Conservation (phyloP, 768 basidiomycete genomes). For the Ephemerocybe angulata region DNA sequence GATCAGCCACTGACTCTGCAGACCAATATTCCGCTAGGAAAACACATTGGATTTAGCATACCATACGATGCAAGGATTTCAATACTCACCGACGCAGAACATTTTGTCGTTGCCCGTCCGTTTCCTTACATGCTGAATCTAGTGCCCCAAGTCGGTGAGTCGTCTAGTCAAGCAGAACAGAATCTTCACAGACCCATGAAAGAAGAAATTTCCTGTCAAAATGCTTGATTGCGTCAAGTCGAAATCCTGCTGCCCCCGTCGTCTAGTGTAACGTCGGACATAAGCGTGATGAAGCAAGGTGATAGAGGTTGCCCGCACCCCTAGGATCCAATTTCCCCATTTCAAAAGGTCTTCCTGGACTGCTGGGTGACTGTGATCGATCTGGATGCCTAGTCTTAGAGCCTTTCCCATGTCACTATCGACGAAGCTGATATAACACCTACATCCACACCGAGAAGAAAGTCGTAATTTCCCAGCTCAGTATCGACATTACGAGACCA, state of each 20-base stretch:
- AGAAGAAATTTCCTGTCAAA: conserved; percentile 69
- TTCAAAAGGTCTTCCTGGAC: conserved; percentile 68
- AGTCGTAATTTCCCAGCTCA: conserved; percentile 89
- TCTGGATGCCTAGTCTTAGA: no score
- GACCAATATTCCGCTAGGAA: conserved; percentile 79
- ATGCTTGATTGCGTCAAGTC: conserved; percentile 91
- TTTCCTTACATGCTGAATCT: conserved; percentile 54
- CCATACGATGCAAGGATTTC: neutral
- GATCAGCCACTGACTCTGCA: conserved; percentile 44
- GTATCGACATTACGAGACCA: conserved; percentile 81
- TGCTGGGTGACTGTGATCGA: conserved; percentile 80
- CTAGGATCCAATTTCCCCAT: conserved; percentile 80
- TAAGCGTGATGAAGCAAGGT: conserved; percentile 7
- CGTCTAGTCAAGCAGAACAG: neutral
- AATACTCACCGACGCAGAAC: conserved; percentile 52
- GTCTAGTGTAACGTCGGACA: conserved; percentile 38
- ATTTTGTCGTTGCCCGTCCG: conserved; percentile 42
- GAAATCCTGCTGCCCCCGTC: conserved; percentile 69
- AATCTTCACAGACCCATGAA: conserved; percentile 51
- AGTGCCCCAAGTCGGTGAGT: neutral
- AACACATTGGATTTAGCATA: conserved; percentile 18
- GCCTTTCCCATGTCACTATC: conserved; percentile 4
- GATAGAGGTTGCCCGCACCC: conserved; percentile 22
- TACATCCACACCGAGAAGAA: conserved; percentile 72
- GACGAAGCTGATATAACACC: conserved; percentile 17